Evolutionary conservation across 768 basidiomycete genomes (phyloP).

Genomic region (Dictyophora rubrovolvata): DNA sequence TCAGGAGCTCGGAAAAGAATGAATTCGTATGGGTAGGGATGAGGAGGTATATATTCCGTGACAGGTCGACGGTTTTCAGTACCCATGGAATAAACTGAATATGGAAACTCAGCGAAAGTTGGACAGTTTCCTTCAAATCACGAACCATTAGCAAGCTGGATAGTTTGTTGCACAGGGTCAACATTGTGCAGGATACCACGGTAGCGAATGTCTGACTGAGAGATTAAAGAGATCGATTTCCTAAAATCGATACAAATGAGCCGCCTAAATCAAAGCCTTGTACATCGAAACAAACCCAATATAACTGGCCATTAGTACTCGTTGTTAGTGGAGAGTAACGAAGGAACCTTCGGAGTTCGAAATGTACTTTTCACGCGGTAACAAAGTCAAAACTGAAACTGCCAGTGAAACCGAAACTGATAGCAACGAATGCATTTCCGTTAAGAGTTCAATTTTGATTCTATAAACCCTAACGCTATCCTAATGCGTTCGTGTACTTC

Average conservation of each 20-base stretch:
- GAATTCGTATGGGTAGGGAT: slow-evolving; percentile 75
- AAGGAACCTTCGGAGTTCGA: slow-evolving; percentile 4
- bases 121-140: not conserved
- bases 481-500: slow-evolving; percentile 50
- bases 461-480: slow-evolving; percentile 33
- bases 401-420: not conserved
- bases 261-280: not conserved
- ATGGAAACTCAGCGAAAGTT: not conserved
- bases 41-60: slow-evolving; percentile 72
- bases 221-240: slow-evolving; percentile 83
- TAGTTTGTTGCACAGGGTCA: slow-evolving; percentile 76
- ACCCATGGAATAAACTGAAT: slow-evolving; percentile 72
- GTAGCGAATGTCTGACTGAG: slow-evolving; percentile 86
- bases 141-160: slow-evolving; percentile 79
- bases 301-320: slow-evolving; percentile 63
- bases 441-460: not conserved
- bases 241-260: slow-evolving; percentile 29
- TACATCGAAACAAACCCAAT: slow-evolving; percentile 43
- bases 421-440: not conserved
- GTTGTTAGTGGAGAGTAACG: slow-evolving; percentile 9
- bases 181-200: slow-evolving; percentile 81
- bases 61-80: slow-evolving; percentile 73
- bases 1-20: slow-evolving; percentile 88
- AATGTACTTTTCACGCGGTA: not conserved
- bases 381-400: not conserved